phyloP scores from a whole-genome alignment of 495 filamentous ascomycete genomes.

The Aspergillus mulundensis region DNA sequence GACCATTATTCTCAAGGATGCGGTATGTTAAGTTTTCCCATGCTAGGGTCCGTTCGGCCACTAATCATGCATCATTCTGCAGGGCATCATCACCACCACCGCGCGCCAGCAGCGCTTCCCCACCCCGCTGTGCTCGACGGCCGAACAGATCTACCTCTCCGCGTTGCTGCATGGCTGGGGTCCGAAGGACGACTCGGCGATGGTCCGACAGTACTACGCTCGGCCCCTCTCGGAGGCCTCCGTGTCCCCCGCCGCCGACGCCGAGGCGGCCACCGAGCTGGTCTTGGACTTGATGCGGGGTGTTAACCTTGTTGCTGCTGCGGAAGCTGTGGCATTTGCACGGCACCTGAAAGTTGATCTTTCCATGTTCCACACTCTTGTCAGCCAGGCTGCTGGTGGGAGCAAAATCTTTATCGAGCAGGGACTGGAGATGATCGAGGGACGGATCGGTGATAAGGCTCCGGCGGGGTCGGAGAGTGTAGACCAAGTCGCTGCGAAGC shows the following conservation, averaged over 20 bases:
- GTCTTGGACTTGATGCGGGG: conserved; percentile 57
- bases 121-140: conserved; percentile 64
- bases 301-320: conserved; percentile 61
- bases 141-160: conserved; percentile 66
- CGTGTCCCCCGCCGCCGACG: conserved; percentile 24
- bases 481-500: conserved; percentile 47
- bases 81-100: conserved; percentile 71
- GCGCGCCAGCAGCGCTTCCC: conserved; percentile 57
- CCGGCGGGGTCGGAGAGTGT: conserved; percentile 41
- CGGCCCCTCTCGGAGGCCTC: conserved; percentile 39
- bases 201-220: conserved; percentile 57
- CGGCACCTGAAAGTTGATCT: conserved; percentile 58
- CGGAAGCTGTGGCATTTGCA: conserved; percentile 65
- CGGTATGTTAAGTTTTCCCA: no score
- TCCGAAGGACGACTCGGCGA: conserved; percentile 64
- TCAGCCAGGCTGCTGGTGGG: conserved; percentile 65
- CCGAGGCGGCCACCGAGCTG: conserved; percentile 39
- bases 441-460: conserved; percentile 25
- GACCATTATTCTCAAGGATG: conserved; percentile 77
- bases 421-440: conserved; percentile 51
- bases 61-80: background rate
- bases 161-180: conserved; percentile 59
- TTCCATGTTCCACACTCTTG: conserved; percentile 61
- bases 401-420: conserved; percentile 57
- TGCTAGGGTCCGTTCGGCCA: background rate